Evolutionary conservation across 2,329 filamentous ascomycete genomes (phyloP), one percentile per base, ranked within the genome.

Genomic region (Venturia aucupariae): DNA sequence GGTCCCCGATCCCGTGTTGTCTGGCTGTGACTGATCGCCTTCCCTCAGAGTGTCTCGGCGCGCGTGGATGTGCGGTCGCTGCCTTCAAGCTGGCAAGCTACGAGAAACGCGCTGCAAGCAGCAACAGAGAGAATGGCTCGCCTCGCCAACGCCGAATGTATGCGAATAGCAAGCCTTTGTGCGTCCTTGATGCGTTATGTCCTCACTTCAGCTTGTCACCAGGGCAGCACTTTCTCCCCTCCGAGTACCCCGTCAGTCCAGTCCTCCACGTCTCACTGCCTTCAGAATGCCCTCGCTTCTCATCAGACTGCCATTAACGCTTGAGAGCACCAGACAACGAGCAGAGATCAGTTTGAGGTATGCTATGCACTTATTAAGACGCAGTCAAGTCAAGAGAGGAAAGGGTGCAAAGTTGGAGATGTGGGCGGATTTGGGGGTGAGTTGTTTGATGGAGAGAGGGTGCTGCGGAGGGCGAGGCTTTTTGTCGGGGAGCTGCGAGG

Each of bases 311-410:
- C 59, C 59, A 60, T 60, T 41, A 41, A 60, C 35, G 59, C 35
- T 27, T 24, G 38, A 42, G 41, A 42, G 59, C 59, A 60, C 59
- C 38, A 60, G 41, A 44, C 22, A 27, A 44, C 35, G 38, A 51
- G 46, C 46, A 51, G 22, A 27, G 59, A 44, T 60, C 35, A 60
- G 35, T 41, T 60, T 42, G 59, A 24, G 35, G 35, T 41, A 60
- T 60, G 59, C 38, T 41, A 60, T 42, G 59, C 59, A 60, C 59
- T 60, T 44, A 60, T 60, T 60, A 60, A 27, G 59, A 60, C 59
- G 59, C 59, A 44, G 59, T 60, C 39, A 57, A 42, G 51, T 54
- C 42, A 39, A 41, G 55, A 57, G 63, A 54, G 46, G 39, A 51
- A 59, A 63, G 46, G 38, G 42, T 64, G 62, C 30, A 64, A 61